phyloP scores from a whole-genome alignment of 441 rosid species.

The Bruguiera hainesii region DNA sequence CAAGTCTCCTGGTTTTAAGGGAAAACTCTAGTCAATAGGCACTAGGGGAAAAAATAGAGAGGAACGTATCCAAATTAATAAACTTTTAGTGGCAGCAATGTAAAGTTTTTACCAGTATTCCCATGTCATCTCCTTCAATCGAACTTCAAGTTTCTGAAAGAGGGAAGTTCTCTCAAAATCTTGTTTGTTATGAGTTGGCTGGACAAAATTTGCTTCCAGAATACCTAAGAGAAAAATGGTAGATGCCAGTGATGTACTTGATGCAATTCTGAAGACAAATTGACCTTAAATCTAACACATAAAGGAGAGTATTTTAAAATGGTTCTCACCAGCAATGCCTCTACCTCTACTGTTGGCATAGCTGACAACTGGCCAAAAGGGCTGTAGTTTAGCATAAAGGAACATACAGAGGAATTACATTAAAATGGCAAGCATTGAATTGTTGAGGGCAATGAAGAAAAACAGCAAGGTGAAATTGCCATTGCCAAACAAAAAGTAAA shows the following conservation, averaged over 20 bases:
- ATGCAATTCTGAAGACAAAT: conserved; percentile 12
- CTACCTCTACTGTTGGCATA: conserved; percentile 56
- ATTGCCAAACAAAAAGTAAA: background rate
- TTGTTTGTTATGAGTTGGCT: conserved; percentile 97
- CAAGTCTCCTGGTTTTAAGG: background rate
- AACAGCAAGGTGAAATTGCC: background rate
- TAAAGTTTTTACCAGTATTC: conserved; percentile 73
- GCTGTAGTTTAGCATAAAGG: conserved; percentile 45
- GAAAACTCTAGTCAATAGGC: background rate
- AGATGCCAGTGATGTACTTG: conserved; percentile 15
- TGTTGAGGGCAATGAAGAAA: background rate
- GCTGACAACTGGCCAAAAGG: conserved; percentile 81
- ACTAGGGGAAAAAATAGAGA: too few species aligned
- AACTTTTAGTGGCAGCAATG: background rate
- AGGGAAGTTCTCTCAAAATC: conserved; percentile 96
- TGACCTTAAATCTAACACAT: background rate
- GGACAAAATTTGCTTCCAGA: conserved; percentile 88
- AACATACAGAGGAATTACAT: background rate
- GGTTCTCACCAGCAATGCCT: conserved; percentile 92
- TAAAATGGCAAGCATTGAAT: background rate
- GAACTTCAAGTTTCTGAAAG: conserved; percentile 91
- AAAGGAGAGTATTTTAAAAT: conserved; percentile 12
- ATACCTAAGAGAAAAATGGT: conserved; percentile 48
- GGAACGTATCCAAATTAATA: background rate
- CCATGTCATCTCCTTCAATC: conserved; percentile 85